A percentile compares a stretch with the other conserved stretches of the same genome.
Evolutionary conservation across 305 asterid species (phyloP).

Genomic region (Caryopteris hybrid): DNA sequence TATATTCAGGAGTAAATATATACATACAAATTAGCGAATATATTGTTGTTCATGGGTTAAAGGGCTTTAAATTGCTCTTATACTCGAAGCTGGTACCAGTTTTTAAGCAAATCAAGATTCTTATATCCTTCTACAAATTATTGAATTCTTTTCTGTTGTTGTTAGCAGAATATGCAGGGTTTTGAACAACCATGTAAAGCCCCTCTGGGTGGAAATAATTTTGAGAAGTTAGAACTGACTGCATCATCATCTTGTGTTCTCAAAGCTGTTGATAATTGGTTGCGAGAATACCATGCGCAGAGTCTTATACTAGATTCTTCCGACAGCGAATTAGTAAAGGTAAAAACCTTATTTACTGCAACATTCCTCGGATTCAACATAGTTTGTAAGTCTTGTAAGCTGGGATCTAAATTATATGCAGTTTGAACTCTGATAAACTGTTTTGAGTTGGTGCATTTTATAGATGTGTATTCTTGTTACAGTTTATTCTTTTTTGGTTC

Average conservation of each 20-base stretch:
- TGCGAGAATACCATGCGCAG: constrained; percentile 29
- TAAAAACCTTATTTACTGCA: constrained; percentile 6
- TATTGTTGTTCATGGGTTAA: too few species aligned
- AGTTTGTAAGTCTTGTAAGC: background rate
- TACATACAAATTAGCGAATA: too few species aligned
- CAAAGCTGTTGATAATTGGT: constrained; percentile 32
- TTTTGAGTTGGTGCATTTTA: too few species aligned
- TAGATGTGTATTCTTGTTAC: background rate
- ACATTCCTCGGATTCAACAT: background rate
- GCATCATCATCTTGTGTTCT: constrained; percentile 21
- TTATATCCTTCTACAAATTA: too few species aligned
- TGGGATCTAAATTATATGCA: background rate
- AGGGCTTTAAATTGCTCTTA: too few species aligned
- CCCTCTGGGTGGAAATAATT: background rate
- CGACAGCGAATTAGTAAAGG: constrained; percentile 28
- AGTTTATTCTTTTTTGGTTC: too few species aligned
- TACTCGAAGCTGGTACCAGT: too few species aligned
- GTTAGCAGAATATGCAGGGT: constrained; percentile 33
- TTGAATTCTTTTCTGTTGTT: too few species aligned
- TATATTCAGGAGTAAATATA: too few species aligned
- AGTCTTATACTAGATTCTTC: constrained; percentile 22
- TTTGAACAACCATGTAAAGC: constrained; percentile 31
- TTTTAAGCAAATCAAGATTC: too few species aligned
- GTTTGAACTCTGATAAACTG: background rate
- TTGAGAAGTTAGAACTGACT: constrained; percentile 33